These are phyloP conservation scores for Russula lepida DNA, from an alignment of 768 basidiomycete species.

Conservation along the genomic window DNA sequence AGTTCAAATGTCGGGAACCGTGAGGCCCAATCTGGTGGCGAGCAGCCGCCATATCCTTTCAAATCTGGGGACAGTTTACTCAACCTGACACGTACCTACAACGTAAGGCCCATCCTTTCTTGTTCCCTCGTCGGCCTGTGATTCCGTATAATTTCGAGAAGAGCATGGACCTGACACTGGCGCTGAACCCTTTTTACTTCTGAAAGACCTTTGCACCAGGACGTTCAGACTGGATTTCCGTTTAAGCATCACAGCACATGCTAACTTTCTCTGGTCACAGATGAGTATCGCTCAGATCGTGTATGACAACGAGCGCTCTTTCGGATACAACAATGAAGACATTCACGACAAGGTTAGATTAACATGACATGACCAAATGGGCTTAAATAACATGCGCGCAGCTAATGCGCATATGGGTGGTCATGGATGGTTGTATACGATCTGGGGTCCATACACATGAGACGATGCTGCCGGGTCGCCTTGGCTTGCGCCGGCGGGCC, in stretches of 20 bases:
- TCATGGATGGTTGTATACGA: constrained; percentile 90
- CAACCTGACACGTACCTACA: constrained; percentile 68
- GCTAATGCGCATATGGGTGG: constrained; percentile 76
- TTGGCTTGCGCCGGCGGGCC: constrained; percentile 71
- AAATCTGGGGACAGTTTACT: constrained; percentile 68
- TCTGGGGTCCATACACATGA: constrained; percentile 77
- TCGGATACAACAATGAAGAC: constrained; percentile 66
- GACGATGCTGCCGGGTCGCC: constrained; percentile 75
- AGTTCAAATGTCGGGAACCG: neutral
- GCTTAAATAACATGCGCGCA: constrained; percentile 13
- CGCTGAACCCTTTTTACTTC: neutral
- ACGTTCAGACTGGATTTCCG: neutral
- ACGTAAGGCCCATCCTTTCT: constrained; percentile 42
- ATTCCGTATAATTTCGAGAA: neutral
- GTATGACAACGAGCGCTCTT: constrained; percentile 82
- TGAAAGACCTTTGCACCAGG: neutral
- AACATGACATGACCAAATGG: neutral
- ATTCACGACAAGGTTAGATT: constrained; percentile 58
- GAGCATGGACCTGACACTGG: neutral
- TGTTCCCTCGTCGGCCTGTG: neutral
- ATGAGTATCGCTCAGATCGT: constrained; percentile 92
- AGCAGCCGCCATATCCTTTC: constrained; percentile 79
- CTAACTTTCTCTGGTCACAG: constrained; percentile 32
- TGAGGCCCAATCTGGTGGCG: constrained; percentile 26
- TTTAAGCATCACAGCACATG: neutral